Conservation (phyloP, 2,329 filamentous ascomycete species). For the Waltergamsia citrina region DNA sequence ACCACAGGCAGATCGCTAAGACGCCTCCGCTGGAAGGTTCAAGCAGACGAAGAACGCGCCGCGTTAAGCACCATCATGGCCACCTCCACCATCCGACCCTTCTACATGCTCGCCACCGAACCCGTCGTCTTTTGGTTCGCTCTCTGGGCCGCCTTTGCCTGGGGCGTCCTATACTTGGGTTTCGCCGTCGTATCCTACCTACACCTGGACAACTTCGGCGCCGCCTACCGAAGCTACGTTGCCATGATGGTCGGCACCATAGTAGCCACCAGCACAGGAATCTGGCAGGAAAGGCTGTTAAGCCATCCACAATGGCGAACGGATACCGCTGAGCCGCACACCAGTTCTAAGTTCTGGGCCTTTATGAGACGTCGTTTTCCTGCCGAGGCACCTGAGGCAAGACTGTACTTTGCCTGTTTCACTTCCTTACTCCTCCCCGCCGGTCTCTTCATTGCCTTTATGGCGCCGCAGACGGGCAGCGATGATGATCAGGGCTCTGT, state of each 20-base stretch:
- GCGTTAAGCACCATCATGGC: conserved; percentile 60
- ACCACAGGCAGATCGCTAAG: conserved; percentile 6
- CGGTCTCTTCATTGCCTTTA: conserved; percentile 52
- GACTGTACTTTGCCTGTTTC: conserved; percentile 77
- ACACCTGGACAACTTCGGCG: conserved; percentile 56
- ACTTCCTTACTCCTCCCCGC: conserved; percentile 66
- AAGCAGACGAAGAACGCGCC: conserved; percentile 66
- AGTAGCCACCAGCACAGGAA: conserved; percentile 57
- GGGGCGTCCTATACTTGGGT: conserved; percentile 80
- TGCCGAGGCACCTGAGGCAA: conserved; percentile 57
- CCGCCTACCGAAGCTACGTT: conserved; percentile 62
- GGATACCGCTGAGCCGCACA: conserved; percentile 9
- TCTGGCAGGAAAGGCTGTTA: conserved; percentile 63
- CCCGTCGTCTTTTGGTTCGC: conserved; percentile 80
- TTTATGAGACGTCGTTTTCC: conserved; percentile 36
- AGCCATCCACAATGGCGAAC: conserved; percentile 26
- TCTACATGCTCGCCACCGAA: conserved; percentile 67
- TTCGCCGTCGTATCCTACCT: conserved; percentile 75
- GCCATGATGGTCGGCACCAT: conserved; percentile 60
- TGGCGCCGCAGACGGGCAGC: conserved; percentile 13
- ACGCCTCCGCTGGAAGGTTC: conserved; percentile 71
- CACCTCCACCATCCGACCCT: conserved; percentile 68
- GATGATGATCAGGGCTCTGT: conserved; percentile 12
- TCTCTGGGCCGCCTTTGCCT: conserved; percentile 81
- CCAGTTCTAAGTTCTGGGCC: conserved; percentile 28